Evolutionary conservation across 306 rosid genomes (phyloP), one percentile per base, ranked within the genome.

Genomic region (Medicago ruthenica): DNA sequence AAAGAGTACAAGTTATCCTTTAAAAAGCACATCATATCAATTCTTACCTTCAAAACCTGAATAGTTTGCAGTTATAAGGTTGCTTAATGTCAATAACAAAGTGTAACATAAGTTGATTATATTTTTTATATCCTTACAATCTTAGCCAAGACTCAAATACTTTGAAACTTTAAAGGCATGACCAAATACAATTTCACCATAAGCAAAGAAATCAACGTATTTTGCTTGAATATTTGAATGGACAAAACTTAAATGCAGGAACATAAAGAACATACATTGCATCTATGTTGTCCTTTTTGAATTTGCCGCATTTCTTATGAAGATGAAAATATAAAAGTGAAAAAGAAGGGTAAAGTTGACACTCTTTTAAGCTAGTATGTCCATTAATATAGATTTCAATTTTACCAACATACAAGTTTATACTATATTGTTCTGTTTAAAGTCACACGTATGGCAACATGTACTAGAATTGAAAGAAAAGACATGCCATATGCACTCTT

Each of bases 131-230:
- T 59, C 39, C 16, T 13, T 8, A 24, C 40, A 59, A 24, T 59
- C 65, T 59, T 59, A 12, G 65, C 17, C 64, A 58, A 22, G 39
- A 39, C 8, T 58, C 4, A 58, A 11, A 59, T 22, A 7, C 39
- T 24, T 22, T 59, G 17, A 59, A 13, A 59, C 65, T 59, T 22
- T 12, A 50, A 74, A 48, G 60, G 84, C 66, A 71, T 70, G 34
- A 21, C 39, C 12, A 69, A 50, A 57, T 4, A 11, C 1, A 39
- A 18, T n/a, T 24, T 78, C 55, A 53, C 12, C 36, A 39, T 18
- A 74, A 55, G 78, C 75, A 64, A 64, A 64, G 70, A n/a, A 64
- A 64, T 64, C 40, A 64, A 20, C 9, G 12, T 18, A 45, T 45
- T 45, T 45, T 45, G 51, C 51, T 45, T 45, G 51, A 13, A 44